Evolutionary conservation across 768 basidiomycete genomes (phyloP).

Genomic region (Serendipita vermifera): DNA sequence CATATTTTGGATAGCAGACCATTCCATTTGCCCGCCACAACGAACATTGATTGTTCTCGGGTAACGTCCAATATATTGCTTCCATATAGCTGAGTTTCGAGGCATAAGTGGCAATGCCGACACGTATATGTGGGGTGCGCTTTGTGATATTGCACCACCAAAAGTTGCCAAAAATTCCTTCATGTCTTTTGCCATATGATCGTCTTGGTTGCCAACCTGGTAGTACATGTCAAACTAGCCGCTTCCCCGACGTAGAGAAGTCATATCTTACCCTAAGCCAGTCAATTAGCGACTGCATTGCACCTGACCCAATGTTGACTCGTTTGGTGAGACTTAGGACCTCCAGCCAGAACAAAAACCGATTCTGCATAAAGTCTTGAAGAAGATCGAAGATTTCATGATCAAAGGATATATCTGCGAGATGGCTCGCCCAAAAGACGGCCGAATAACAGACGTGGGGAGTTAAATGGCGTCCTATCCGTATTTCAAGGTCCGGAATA

Average conservation of each 20-base stretch:
- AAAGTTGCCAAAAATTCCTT: not conserved
- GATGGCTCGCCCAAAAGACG: not conserved
- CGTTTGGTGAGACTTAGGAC: not conserved
- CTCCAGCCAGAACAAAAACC: slow-evolving; percentile 1
- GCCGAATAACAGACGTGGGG: not conserved
- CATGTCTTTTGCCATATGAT: not conserved
- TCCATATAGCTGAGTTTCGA: not conserved
- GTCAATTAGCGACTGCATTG: not conserved
- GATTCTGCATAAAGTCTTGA: not conserved
- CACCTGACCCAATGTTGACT: not conserved
- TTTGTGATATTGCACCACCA: not conserved
- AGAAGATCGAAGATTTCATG: not conserved
- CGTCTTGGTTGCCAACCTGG: not conserved
- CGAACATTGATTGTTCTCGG: not conserved
- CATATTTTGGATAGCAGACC: not conserved
- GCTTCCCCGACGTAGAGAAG: not conserved
- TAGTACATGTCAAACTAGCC: not conserved
- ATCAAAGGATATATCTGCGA: not conserved
- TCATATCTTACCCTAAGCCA: not conserved
- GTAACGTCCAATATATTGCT: not conserved
- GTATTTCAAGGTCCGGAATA: not conserved
- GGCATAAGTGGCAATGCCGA: slow-evolving; percentile 18
- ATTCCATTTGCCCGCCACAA: not conserved
- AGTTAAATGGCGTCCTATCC: not conserved
- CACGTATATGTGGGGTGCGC: slow-evolving; percentile 10